Evolutionary conservation across 441 rosid genomes (phyloP), one percentile per base, ranked within the genome.

Genomic region (Sinapis alba): DNA sequence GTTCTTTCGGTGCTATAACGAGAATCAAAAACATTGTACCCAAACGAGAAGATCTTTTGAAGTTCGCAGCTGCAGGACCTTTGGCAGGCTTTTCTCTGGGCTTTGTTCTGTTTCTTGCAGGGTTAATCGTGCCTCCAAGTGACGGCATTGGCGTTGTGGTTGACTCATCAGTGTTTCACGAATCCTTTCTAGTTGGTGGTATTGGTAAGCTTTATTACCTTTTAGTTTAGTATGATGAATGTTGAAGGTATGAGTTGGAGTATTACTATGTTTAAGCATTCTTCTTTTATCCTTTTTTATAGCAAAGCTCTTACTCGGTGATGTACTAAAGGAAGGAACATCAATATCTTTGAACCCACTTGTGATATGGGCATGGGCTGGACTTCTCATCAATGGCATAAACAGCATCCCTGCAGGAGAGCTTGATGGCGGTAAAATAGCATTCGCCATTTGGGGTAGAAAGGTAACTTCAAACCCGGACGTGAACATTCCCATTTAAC

Each of bases 381-480:
- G 99, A 59, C 94, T 95, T 77, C 90, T 95, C 65, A 88, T 95
- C 41, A 95, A 91, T 76, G 98, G 93, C 61, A 87, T 95, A 81
- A 95, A 92, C 80, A 92, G 98, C 85, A 95, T 95, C 70, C 98
- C 97, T 11, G 99, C 97, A 0, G 98, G 99, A 76, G 99, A 91
- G 78, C 88, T 89, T 23, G 98, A 94, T 41, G 97, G 97, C 9
- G 97, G 98, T 51, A 81, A 86, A 74, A 89, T 94, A 23, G 83
- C 96, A 28, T 89, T 92, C 43, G 83, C 98, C 72, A 83, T 95
- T 36, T 95, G 97, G 97, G 99, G 98, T 80, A 87, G 98, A 84
- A 95, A 95, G 94, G 99, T 95, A 87, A 24, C 62, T 13, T 15
- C 13, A 34, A 12, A 20, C 7, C 38, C 2, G 12, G 3, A 28